phyloP scores from a whole-genome alignment of 2,329 filamentous ascomycete genomes.

The Zasmidium cellare region DNA sequence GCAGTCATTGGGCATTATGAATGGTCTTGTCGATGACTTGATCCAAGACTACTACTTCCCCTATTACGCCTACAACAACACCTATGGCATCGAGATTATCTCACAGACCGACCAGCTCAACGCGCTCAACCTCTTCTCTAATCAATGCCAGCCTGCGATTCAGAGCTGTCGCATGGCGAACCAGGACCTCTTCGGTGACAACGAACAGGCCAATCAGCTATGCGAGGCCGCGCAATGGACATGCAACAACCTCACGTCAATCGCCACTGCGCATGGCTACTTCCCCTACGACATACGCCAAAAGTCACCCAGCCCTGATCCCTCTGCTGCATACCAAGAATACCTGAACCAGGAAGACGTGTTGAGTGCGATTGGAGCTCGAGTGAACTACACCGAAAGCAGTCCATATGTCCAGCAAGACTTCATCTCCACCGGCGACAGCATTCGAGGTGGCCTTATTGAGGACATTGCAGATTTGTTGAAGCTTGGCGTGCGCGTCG shows the following conservation, averaged over 20 bases:
- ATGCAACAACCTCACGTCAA: slow-evolving; percentile 22
- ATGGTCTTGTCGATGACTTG: slow-evolving; percentile 67
- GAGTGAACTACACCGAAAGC: slow-evolving; percentile 51
- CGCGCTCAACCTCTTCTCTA: slow-evolving; percentile 47
- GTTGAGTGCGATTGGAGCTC: slow-evolving; percentile 51
- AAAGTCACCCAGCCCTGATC: slow-evolving; percentile 57
- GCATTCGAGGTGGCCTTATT: slow-evolving; percentile 41
- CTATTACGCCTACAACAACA: slow-evolving; percentile 62
- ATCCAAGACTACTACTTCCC: slow-evolving; percentile 61
- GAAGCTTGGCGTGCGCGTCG: slow-evolving; percentile 54
- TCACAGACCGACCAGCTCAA: slow-evolving; percentile 52
- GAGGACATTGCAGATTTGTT: slow-evolving; percentile 45
- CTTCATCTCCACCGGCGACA: slow-evolving; percentile 48
- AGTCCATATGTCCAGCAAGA: slow-evolving; percentile 40
- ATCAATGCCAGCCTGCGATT: slow-evolving; percentile 31
- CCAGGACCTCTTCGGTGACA: slow-evolving; percentile 24
- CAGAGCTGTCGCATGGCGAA: slow-evolving; percentile 34
- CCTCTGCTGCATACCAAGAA: slow-evolving; percentile 48
- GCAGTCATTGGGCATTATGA: slow-evolving; percentile 66
- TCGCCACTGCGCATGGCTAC: slow-evolving; percentile 20
- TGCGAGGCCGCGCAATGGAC: slow-evolving; percentile 24
- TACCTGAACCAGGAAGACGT: slow-evolving; percentile 52
- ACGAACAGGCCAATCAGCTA: slow-evolving; percentile 17
- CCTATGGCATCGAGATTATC: slow-evolving; percentile 63
- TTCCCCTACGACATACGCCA: slow-evolving; percentile 53